These are phyloP conservation scores for Amanita thiersii DNA, from an alignment of 768 basidiomycete genomes.

Conservation along the genomic window DNA sequence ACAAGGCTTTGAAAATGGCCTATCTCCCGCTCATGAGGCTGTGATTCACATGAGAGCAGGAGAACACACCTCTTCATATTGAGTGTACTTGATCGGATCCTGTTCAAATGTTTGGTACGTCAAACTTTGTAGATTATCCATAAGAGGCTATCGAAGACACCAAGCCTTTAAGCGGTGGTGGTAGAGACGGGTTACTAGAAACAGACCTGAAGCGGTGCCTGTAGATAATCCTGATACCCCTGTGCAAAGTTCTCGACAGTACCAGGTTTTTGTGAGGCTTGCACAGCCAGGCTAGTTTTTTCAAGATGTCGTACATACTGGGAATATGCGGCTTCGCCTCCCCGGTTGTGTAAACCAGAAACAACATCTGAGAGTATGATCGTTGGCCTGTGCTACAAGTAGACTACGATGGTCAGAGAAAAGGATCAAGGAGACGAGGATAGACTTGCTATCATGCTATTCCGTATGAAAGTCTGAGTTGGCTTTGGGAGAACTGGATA, in stretches of 20 bases:
- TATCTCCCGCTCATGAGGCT: too few species aligned
- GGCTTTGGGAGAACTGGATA: constrained; percentile 95
- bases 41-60: constrained; percentile 8
- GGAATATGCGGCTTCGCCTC: constrained; percentile 81
- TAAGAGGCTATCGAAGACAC: constrained; percentile 58
- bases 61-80: constrained; percentile 79
- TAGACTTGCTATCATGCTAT: constrained; percentile 72
- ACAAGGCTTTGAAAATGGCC: constrained; percentile 77
- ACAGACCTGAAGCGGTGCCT: constrained; percentile 84
- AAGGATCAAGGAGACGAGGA: constrained; percentile 5
- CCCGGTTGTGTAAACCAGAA: constrained; percentile 58
- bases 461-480: constrained; percentile 84
- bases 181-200: constrained; percentile 3
- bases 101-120: constrained; percentile 98
- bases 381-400: constrained; percentile 69
- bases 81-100: constrained; percentile 92
- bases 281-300: constrained; percentile 60
- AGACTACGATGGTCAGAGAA: constrained; percentile 14
- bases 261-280: constrained; percentile 55
- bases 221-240: constrained; percentile 92
- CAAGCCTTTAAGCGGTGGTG: constrained; percentile 8
- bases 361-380: constrained; percentile 72
- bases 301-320: constrained; percentile 86
- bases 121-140: constrained; percentile 93
- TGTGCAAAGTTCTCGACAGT: constrained; percentile 87